Evolutionary conservation across 306 rosid species (phyloP).

Genomic region (Prunus mongolica): DNA sequence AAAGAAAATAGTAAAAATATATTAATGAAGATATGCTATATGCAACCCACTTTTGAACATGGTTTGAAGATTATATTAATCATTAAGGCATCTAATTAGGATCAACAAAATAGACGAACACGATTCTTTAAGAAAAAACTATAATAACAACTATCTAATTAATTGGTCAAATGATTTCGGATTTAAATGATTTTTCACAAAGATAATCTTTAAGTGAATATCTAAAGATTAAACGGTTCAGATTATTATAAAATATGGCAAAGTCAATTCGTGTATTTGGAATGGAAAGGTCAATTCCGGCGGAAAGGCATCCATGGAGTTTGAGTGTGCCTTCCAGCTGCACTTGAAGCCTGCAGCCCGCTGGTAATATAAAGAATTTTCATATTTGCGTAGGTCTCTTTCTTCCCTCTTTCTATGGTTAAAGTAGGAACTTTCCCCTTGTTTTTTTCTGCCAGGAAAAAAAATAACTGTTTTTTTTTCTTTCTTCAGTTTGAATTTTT

Average conservation of each 20-base stretch:
- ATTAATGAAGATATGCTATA: background rate
- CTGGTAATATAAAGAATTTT: background rate
- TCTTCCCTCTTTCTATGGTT: background rate
- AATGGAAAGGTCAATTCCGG: constrained; percentile 17
- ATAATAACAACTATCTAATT: fast-evolving
- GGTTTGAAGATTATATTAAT: no score
- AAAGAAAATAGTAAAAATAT: background rate
- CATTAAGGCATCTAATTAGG: fast-evolving
- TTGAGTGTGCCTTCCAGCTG: background rate
- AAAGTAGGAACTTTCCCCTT: background rate
- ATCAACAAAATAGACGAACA: no score
- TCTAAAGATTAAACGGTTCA: no score
- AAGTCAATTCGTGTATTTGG: constrained; percentile 1
- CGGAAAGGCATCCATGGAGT: background rate
- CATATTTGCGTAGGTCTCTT: background rate
- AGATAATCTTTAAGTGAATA: no score
- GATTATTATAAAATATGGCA: no score
- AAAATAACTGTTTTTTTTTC: background rate
- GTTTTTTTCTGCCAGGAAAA: no score
- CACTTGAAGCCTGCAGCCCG: background rate
- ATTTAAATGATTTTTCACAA: fast-evolving
- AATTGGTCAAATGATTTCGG: no score
- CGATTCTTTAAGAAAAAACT: fast-evolving
- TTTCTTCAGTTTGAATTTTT: background rate
- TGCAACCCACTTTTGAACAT: background rate